phyloP scores from a whole-genome alignment of 805 yeast species.

The Candida boleticola region DNA sequence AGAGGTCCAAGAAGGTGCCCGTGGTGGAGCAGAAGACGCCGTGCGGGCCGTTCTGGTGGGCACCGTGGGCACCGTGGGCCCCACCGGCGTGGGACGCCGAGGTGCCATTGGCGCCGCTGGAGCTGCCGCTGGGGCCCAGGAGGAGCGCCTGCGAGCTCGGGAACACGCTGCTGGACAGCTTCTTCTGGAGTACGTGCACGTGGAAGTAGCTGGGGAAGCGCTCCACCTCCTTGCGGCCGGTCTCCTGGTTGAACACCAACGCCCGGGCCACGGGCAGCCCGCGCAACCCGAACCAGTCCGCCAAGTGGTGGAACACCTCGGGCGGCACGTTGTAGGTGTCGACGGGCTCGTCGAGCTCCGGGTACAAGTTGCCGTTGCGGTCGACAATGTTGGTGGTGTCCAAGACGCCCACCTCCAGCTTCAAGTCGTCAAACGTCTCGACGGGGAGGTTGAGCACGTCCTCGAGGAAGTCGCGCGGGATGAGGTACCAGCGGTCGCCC shows the following conservation, averaged over 20 bases:
- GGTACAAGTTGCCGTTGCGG: constrained; percentile 42
- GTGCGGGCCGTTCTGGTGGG: constrained; percentile 6
- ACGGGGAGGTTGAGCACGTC: constrained; percentile 34
- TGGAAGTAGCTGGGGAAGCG: constrained; percentile 34
- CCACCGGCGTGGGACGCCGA: constrained; percentile 1
- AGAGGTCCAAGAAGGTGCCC: constrained; percentile 31
- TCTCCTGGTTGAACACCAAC: constrained; percentile 20
- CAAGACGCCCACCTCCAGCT: constrained; percentile 43
- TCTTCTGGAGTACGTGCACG: constrained; percentile 31
- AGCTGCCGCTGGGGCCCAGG: not conserved
- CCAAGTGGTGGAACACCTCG: constrained; percentile 42
- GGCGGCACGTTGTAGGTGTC: constrained; percentile 34
- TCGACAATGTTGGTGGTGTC: constrained; percentile 46
- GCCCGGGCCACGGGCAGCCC: constrained; percentile 35
- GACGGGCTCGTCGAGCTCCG: constrained; percentile 15
- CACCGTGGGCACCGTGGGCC: not conserved
- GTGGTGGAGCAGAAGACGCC: constrained; percentile 29
- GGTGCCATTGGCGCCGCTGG: not conserved
- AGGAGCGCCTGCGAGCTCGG: not conserved
- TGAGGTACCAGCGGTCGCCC: constrained; percentile 49
- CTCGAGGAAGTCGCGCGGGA: constrained; percentile 47
- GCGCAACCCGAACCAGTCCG: constrained; percentile 53
- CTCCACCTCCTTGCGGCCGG: constrained; percentile 31
- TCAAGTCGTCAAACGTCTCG: constrained; percentile 24
- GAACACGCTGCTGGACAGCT: constrained; percentile 5